These are phyloP conservation scores for Yamadazyma tumulicola DNA, from an alignment of 805 yeast species.

Conservation along the genomic window DNA sequence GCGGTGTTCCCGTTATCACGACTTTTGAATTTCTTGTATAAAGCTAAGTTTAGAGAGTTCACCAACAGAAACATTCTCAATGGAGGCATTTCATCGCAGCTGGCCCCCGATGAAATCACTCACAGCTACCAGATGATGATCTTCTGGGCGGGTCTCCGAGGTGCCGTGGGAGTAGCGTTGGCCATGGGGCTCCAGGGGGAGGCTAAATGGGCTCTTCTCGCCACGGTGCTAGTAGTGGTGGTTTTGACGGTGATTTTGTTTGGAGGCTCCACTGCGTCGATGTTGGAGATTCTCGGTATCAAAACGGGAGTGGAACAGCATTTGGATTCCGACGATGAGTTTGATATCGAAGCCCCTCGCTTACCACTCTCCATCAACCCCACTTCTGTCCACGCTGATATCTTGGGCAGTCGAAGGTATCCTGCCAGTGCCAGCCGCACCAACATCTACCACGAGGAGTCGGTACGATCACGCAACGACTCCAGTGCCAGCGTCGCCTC, in stretches of 20 bases:
- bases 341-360: constrained; percentile 79
- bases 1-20: constrained; percentile 94
- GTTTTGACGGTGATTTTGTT: constrained; percentile 92
- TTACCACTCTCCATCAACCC: constrained; percentile 18
- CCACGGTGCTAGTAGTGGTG: constrained; percentile 94
- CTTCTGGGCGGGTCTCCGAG: constrained; percentile 98
- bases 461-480: constrained; percentile 26
- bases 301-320: constrained; percentile 81
- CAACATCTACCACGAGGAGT: constrained; percentile 16
- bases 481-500: constrained; percentile 26
- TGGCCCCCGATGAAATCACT: constrained; percentile 82
- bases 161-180: constrained; percentile 98
- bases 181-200: constrained; percentile 98
- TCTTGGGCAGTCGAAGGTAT: constrained; percentile 18
- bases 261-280: constrained; percentile 98
- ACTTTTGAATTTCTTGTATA: constrained; percentile 74
- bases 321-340: constrained; percentile 85
- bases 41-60: constrained; percentile 50
- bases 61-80: constrained; percentile 21
- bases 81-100: constrained; percentile 40
- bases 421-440: not conserved
- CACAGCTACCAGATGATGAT: constrained; percentile 98
- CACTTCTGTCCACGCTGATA: not conserved
- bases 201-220: constrained; percentile 79
- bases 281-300: constrained; percentile 93